These are phyloP conservation scores for Coniella vitis DNA, from an alignment of 2,329 filamentous ascomycete genomes.

Conservation along the genomic window DNA sequence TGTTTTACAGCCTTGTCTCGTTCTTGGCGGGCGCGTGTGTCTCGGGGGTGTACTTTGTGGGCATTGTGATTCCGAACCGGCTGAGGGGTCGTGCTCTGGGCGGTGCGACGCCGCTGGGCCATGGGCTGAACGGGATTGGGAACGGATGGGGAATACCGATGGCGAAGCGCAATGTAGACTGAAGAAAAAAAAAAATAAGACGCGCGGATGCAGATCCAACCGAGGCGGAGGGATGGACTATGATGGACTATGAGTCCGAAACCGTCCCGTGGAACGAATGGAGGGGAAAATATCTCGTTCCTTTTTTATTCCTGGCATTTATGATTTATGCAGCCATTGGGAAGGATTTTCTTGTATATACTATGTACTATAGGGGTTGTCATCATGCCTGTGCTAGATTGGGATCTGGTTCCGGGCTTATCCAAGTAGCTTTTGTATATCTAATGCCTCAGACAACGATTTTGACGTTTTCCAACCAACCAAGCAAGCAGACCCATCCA, in stretches of 20 bases:
- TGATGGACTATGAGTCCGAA: too few species aligned
- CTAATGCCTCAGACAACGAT: background rate
- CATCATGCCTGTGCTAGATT: too few species aligned
- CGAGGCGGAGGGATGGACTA: too few species aligned
- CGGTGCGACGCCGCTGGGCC: conserved; percentile 51
- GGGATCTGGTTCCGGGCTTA: too few species aligned
- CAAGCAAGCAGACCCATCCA: background rate
- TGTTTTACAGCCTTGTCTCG: conserved; percentile 55
- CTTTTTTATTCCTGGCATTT: background rate
- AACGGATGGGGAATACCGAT: conserved; percentile 51
- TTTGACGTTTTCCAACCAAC: background rate
- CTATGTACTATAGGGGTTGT: background rate
- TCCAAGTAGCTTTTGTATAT: too few species aligned
- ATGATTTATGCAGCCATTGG: background rate
- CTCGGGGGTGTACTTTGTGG: conserved; percentile 54
- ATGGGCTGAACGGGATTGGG: conserved; percentile 42
- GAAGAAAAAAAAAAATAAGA: too few species aligned
- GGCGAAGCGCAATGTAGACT: conserved; percentile 35
- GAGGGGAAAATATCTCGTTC: too few species aligned
- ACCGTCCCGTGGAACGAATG: too few species aligned
- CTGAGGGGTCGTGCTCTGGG: conserved; percentile 45
- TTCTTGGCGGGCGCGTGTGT: conserved; percentile 50
- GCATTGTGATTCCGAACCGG: conserved; percentile 49
- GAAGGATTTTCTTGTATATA: conserved; percentile 9
- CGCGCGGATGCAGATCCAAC: too few species aligned